Evolutionary conservation across 108 stramenopile genomes (phyloP), one percentile per base, ranked within the genome.

Genomic region (Cyclotella atomus): DNA sequence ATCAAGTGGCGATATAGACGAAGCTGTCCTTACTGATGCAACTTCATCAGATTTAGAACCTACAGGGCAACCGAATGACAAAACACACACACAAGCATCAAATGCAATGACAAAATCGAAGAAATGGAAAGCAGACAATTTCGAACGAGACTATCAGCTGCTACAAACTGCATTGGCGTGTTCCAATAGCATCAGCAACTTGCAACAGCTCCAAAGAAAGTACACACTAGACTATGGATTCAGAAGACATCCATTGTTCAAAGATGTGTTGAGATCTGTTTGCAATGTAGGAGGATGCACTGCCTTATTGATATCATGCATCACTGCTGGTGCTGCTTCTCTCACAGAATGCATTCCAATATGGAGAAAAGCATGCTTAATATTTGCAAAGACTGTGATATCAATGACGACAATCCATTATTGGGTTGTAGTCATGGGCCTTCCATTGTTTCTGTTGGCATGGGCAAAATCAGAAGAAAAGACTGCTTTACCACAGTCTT

Each of bases 221-320:
- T 60, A 81, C 68, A 70, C 68, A 2, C 59, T 81, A 43, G 80
- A 81, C 59, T 56, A 75, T 53, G 80, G 73, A 41, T 81, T 81
- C 29, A 65, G 69, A 30, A 68, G 69, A 53, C 73, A 73, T 15
- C 80, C 80, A 47, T 38, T 81, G 25, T 9, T 81, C 15, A 46
- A 33, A 32, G 80, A 81, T 71, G 14, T 49, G 27, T 1, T 81
- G 12, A 52, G 17, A 28, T 46, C 21, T 32, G 44, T 57, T n/a
- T n/a, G 44, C 35, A 65, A 41, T 33, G 56, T 75, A 47, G 36
- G 68, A 24, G 69, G 9, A 29, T 70, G 69, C 69, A 65, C 61
- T 28, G 3, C 64, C 19, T 66, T 81, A 30, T 53, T 81, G n/a
- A 59, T 38, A 3, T n/a, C 47, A 17, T 63, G 52, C 32, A 30